Conservation (phyloP, 495 filamentous ascomycete species). For the Chaetomium fimeti region DNA sequence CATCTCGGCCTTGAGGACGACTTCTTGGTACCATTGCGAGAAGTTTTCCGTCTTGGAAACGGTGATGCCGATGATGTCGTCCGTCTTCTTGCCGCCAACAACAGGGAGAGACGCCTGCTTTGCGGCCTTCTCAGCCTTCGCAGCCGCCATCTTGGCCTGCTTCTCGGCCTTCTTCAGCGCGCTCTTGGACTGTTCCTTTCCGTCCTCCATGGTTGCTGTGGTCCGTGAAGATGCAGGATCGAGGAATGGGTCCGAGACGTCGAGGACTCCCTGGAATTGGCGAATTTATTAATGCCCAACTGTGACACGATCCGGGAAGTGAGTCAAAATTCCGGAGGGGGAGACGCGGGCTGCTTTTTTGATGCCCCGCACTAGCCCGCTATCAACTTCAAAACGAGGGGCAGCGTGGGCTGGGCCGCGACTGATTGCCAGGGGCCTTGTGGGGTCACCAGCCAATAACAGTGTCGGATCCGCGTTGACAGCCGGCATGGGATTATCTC, state of each 20-base stretch:
- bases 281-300: constrained; percentile 5
- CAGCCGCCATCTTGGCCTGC: constrained; percentile 61
- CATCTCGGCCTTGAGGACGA: constrained; percentile 92
- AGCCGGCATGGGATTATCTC: constrained; percentile 35
- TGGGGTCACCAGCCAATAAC: constrained; percentile 17
- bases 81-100: constrained; percentile 53
- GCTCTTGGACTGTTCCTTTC: constrained; percentile 61
- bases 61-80: constrained; percentile 80
- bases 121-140: constrained; percentile 66
- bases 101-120: constrained; percentile 51
- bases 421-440: constrained; percentile 7
- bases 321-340: constrained; percentile 18
- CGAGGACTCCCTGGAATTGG: constrained; percentile 7
- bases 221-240: constrained; percentile 1
- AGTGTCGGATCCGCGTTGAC: neutral
- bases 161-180: constrained; percentile 71
- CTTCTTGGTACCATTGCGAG: constrained; percentile 91
- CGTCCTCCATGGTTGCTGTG: constrained; percentile 42
- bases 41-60: constrained; percentile 83
- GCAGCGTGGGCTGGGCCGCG: constrained; percentile 27
- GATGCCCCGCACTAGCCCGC: constrained; percentile 30
- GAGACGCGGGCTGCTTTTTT: constrained; percentile 25
- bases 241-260: constrained; percentile 2
- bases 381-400: constrained; percentile 27
- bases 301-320: constrained; percentile 12